These are phyloP conservation scores for Fraxinus sp. DNA, from an alignment of 305 asterid species.

Conservation along the genomic window DNA sequence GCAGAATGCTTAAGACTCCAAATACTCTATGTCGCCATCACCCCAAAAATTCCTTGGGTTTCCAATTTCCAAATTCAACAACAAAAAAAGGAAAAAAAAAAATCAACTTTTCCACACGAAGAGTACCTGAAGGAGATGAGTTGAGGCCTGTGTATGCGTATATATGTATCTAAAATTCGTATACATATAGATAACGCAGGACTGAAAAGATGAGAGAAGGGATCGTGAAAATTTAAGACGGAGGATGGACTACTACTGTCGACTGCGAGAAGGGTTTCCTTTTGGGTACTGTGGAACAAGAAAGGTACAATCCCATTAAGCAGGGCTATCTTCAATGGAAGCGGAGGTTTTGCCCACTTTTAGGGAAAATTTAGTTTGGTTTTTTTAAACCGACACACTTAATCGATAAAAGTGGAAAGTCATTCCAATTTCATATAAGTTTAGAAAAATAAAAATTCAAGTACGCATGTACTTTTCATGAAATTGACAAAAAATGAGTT, in stretches of 20 bases:
- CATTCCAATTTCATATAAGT: background rate
- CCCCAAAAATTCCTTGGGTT: background rate
- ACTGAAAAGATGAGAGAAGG: background rate
- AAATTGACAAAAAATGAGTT: background rate
- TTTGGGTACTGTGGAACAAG: background rate
- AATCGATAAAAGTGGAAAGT: no score
- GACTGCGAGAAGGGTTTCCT: background rate
- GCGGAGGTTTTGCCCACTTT: background rate
- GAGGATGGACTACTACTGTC: background rate
- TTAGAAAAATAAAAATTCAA: background rate
- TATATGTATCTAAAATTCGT: background rate
- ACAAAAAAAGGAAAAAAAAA: background rate
- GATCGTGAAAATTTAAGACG: background rate
- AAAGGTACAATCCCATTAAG: background rate
- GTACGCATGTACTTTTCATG: no score
- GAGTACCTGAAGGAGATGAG: constrained; percentile 29
- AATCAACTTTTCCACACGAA: background rate
- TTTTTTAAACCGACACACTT: background rate
- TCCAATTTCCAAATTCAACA: background rate
- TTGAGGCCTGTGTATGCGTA: constrained; percentile 23
- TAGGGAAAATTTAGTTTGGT: background rate
- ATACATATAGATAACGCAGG: background rate
- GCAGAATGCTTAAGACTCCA: background rate
- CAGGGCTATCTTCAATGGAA: background rate
- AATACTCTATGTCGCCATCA: background rate